Evolutionary conservation across 495 filamentous ascomycete genomes (phyloP).

Genomic region (Cryomyces antarcticus): DNA sequence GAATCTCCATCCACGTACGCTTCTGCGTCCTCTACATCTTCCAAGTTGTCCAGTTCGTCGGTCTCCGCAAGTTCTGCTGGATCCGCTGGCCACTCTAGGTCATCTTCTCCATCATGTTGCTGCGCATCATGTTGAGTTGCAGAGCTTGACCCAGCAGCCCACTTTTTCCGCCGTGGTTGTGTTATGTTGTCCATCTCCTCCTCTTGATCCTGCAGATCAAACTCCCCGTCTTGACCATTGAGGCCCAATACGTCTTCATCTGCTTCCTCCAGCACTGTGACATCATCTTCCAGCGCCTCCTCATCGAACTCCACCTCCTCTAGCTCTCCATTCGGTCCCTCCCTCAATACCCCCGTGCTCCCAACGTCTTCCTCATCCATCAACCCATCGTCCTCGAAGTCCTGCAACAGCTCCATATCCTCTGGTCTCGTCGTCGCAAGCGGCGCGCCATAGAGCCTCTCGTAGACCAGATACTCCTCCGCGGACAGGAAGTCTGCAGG

Average conservation of each 20-base stretch:
- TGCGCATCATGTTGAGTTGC: conserved; percentile 1
- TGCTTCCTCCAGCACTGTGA: conserved; percentile 3
- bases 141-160: neutral
- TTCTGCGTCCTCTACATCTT: conserved; percentile 15
- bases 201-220: conserved; percentile 16
- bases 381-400: conserved; percentile 12
- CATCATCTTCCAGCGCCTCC: neutral
- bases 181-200: conserved; percentile 8
- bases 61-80: conserved; percentile 7
- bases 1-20: conserved; percentile 15
- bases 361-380: conserved; percentile 17
- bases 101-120: conserved; percentile 1
- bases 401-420: conserved; percentile 32
- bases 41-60: conserved; percentile 16
- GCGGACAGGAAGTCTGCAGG: conserved; percentile 51
- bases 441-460: conserved; percentile 59
- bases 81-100: conserved; percentile 3
- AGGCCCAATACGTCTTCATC: conserved; percentile 10
- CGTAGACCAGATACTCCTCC: conserved; percentile 56
- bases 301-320: conserved; percentile 15
- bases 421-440: conserved; percentile 31
- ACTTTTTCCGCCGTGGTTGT: conserved; percentile 11
- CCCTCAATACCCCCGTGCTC: conserved; percentile 23
- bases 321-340: conserved; percentile 24
- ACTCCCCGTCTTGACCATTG: conserved; percentile 23